Evolutionary conservation across 2,329 filamentous ascomycete genomes (phyloP).

Genomic region (Colletotrichum phormii): DNA sequence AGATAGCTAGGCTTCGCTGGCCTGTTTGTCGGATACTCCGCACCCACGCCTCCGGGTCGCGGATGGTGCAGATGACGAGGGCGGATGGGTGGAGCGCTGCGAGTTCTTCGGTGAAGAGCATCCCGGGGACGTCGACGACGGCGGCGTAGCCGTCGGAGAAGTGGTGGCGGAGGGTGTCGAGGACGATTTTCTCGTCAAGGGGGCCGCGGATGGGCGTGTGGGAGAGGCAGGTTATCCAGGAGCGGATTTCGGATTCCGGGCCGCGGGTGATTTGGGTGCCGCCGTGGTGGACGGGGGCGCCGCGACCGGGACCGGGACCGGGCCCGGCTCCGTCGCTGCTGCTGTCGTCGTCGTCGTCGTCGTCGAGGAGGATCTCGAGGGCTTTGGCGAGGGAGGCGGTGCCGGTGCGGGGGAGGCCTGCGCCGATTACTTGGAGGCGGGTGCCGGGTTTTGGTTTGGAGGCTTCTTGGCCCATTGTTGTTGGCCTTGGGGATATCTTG

Average conservation of each 20-base stretch:
- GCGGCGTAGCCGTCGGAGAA: conserved; percentile 8
- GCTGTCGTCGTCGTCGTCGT: neutral
- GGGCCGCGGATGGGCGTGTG: neutral
- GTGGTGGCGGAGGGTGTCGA: neutral
- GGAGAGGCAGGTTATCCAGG: neutral
- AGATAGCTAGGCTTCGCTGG: neutral
- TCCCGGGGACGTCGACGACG: conserved; percentile 1
- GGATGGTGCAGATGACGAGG: conserved; percentile 38
- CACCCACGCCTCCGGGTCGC: conserved; percentile 38
- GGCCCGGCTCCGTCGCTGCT: no score
- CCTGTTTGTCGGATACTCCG: conserved; percentile 38
- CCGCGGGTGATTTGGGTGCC: conserved; percentile 38
- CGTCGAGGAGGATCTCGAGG: conserved; percentile 24
- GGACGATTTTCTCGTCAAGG: neutral
- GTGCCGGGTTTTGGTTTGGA: conserved; percentile 39
- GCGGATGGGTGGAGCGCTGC: conserved; percentile 40
- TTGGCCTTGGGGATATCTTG: neutral
- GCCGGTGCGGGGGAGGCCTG: conserved; percentile 36
- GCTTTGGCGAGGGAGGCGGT: neutral
- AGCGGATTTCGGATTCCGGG: conserved; percentile 36
- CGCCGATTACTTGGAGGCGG: conserved; percentile 42
- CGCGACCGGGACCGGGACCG: no score
- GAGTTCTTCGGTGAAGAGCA: conserved; percentile 24
- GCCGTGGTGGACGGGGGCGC: conserved; percentile 39
- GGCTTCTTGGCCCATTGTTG: conserved; percentile 40